phyloP scores from a whole-genome alignment of 495 filamentous ascomycete species.

The Parmelia sp. region DNA sequence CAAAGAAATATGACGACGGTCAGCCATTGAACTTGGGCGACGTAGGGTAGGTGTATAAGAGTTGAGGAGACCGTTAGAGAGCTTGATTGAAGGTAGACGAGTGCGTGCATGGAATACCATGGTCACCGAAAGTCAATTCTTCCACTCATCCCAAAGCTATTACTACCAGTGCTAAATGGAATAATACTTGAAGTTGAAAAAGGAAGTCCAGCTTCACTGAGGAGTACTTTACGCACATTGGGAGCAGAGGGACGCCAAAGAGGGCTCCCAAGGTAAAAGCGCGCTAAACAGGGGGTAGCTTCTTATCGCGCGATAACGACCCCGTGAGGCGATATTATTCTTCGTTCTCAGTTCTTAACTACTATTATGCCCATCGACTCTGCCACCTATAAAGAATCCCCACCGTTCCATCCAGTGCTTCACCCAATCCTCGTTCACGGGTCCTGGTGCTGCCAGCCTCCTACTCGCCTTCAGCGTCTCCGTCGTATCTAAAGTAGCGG shows the following conservation, averaged over 20 bases:
- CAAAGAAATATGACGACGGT: constrained; percentile 47
- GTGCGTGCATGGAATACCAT: constrained; percentile 1
- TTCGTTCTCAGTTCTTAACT: no score
- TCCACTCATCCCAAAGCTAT: constrained; percentile 1
- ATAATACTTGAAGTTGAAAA: not conserved
- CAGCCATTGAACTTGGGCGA: constrained; percentile 15
- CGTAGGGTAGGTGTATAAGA: not conserved
- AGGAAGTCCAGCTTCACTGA: not conserved
- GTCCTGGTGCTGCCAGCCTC: no score
- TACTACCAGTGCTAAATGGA: not conserved
- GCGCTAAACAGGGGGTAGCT: constrained; percentile 9
- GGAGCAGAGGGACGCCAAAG: not conserved
- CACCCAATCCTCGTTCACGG: no score
- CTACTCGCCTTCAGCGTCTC: no score
- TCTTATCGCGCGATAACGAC: constrained; percentile 5
- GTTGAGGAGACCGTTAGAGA: not conserved
- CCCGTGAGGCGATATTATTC: not conserved
- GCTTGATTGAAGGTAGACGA: not conserved
- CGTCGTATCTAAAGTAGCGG: no score
- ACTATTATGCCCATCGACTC: no score
- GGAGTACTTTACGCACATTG: not conserved
- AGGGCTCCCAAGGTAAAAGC: not conserved
- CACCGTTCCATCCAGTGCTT: no score
- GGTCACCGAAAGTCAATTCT: not conserved
- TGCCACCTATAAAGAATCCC: no score